Evolutionary conservation across 2,329 filamentous ascomycete species (phyloP), one percentile per base, ranked within the genome.

Genomic region (Bipolaris sorokiniana): DNA sequence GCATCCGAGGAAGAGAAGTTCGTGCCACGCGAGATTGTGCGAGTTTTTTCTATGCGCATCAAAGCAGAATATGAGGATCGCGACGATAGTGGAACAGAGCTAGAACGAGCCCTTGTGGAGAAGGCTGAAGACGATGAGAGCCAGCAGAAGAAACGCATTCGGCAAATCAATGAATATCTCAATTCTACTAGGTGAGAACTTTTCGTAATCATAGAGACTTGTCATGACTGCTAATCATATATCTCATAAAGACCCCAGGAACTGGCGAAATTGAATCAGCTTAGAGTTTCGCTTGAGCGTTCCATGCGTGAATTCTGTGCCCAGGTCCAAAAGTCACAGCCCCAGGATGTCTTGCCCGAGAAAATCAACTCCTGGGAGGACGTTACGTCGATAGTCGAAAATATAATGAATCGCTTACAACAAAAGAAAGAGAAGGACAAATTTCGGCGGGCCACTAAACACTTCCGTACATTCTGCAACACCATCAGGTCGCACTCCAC

Each of bases 11-110:
- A 47, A 22, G 45, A 47, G 45, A 28, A 47, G 5, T 47, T 36
- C 6, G 45, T 47, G 18, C 45, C 45, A 47, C 28, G 45, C 23
- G 45, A 47, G 31, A 47, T 47, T 23, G 45, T 47, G 13, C 45
- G 45, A 15, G 45, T 18, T 6, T 47, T 47, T 11, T 47, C 45
- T 10, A 47, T 47, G 45, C 45, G 31, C 45, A 47, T 47, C 18
- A 34, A 20, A 11, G 18, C 31, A 7, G 15, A 47, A 22, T 34
- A 36, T 47, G 45, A 36, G 36, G 13, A 23, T 9, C 31, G 20
- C 20, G 3, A 18, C 7, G 45, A 47, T 13, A 10, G 45, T n/a
- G 45, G 22, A 20, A 34, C 45, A 7, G 45, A 47, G 11, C 31
- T 47, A 20, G 28, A 20, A n/a, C 34, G 13, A 15, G 45, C 45